phyloP scores from a whole-genome alignment of 1,284 basidiomycete genomes.

The Peniophora sp. region DNA sequence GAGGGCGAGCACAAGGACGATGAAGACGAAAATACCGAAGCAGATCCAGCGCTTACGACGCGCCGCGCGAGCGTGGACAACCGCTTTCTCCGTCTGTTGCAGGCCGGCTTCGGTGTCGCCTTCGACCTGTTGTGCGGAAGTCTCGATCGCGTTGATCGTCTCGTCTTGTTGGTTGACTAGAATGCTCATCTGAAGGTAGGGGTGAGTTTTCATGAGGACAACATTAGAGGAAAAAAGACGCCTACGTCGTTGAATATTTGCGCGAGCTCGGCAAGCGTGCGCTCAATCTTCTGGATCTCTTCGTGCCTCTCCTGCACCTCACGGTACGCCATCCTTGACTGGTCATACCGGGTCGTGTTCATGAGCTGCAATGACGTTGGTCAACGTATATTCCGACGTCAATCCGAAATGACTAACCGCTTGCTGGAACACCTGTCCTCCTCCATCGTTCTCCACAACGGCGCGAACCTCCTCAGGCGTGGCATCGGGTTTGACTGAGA shows the following conservation, averaged over 20 bases:
- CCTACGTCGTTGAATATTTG: conserved; percentile 79
- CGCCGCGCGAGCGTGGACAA: conserved; percentile 59
- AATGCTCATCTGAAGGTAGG: conserved; percentile 56
- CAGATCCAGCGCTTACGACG: conserved; percentile 80
- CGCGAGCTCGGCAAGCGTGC: conserved; percentile 81
- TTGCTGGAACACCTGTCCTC: conserved; percentile 77
- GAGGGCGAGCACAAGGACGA: conserved; percentile 41
- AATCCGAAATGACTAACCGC: conserved; percentile 47
- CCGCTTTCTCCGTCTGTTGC: conserved; percentile 63
- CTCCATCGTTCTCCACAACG: conserved; percentile 64
- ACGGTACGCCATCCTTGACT: conserved; percentile 76
- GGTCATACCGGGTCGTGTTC: conserved; percentile 76
- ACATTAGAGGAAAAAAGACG: conserved; percentile 5
- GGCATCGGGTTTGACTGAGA: conserved; percentile 81
- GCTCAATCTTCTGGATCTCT: conserved; percentile 83
- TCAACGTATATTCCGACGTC: background rate
- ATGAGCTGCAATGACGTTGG: conserved; percentile 33
- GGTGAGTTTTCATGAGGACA: background rate
- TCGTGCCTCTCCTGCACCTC: conserved; percentile 91
- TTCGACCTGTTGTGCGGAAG: conserved; percentile 54
- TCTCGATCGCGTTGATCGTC: conserved; percentile 57
- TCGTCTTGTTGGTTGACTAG: conserved; percentile 79
- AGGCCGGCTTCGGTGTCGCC: conserved; percentile 60
- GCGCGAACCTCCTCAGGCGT: conserved; percentile 76
- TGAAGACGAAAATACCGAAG: conserved; percentile 50